Evolutionary conservation across 164 flowering plant species (phyloP), one percentile per base, ranked within the genome.

Genomic region (Vitis amurensis): DNA sequence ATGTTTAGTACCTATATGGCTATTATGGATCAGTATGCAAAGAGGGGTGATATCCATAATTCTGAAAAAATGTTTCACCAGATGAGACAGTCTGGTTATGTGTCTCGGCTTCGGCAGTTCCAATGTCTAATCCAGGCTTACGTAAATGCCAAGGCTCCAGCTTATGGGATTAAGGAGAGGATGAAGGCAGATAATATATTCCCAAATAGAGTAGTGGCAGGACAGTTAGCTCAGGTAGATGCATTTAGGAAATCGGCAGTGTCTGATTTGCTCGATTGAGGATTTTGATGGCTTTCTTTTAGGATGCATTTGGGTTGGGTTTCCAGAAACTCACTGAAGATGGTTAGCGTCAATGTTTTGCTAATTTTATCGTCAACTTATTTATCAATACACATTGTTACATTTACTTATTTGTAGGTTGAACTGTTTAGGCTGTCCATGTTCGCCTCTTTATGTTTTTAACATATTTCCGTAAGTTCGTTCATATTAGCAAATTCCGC

Each of bases 131-230:
- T 89, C 23, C 73, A 78, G 70, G 87, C 97, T 14, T 92, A 94
- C 56, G 59, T 82, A 30, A 88, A 80, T 71, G 94, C 94, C 19
- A 91, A 88, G 67, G 55, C 74, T 48, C 97, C 97, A 5, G 90
- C 91, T 7, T 94, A 92, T 78, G 97, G 99, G 50, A 77, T 91
- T 11, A 71, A 84, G 68, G 97, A 94, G 23, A 80, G 99, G 74
- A 74, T 94, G 95, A 87, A 82, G 74, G 97, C 90, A 1, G 97
- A 92, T 68, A 84, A 85, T 62, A n/a, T 94, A 30, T 85, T 88
- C 70, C 95, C 95, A 8, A 86, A 80, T 68, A 86, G 66, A 60
- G 17, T 66, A 4, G 2, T 94, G 72, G 81, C 86, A 7, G 81
- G 57, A 0, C 76, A 70, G 72, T 71, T 94, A 71, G 75, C 66